A percentile compares a stretch with the other conserved stretches of the same genome.
These are phyloP conservation scores for Cadophora luteo-olivacea DNA, from an alignment of 2,329 filamentous ascomycete species.

Conservation along the genomic window DNA sequence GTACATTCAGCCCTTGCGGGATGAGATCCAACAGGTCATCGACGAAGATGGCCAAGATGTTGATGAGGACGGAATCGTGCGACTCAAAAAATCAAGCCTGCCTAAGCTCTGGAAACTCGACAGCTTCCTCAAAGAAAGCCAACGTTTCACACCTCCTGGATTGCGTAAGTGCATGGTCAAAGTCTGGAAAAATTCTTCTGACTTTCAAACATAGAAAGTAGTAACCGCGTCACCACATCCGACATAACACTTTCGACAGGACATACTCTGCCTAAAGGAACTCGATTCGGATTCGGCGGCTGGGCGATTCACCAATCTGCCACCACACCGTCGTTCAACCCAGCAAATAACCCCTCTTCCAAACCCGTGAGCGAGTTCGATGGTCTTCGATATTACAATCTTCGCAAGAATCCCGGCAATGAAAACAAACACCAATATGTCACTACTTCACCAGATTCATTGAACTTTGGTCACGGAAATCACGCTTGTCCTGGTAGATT, in stretches of 20 bases:
- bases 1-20: slow-evolving; percentile 42
- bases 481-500: slow-evolving; percentile 53
- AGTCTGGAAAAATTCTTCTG: background rate
- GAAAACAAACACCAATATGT: slow-evolving; percentile 46
- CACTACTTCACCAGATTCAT: slow-evolving; percentile 44
- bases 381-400: slow-evolving; percentile 36
- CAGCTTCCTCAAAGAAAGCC: slow-evolving; percentile 51
- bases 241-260: slow-evolving; percentile 46
- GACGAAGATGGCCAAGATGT: slow-evolving; percentile 54
- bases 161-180: slow-evolving; percentile 37
- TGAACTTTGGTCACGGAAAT: slow-evolving; percentile 50
- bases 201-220: slow-evolving; percentile 28
- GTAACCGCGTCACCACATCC: slow-evolving; percentile 33
- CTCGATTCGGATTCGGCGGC: slow-evolving; percentile 41
- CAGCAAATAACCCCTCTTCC: slow-evolving; percentile 36
- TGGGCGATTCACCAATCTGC: slow-evolving; percentile 40
- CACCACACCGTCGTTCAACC: slow-evolving; percentile 29
- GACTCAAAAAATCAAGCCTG: slow-evolving; percentile 42
- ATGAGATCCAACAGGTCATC: slow-evolving; percentile 40
- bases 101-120: slow-evolving; percentile 47
- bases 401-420: slow-evolving; percentile 34
- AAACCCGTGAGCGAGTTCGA: slow-evolving; percentile 34
- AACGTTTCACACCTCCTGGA: slow-evolving; percentile 46
- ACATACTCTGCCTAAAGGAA: slow-evolving; percentile 44
- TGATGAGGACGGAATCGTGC: slow-evolving; percentile 50